Conservation (phyloP, 208 protist genomes). For the Trypanosomatidae sp. region DNA sequence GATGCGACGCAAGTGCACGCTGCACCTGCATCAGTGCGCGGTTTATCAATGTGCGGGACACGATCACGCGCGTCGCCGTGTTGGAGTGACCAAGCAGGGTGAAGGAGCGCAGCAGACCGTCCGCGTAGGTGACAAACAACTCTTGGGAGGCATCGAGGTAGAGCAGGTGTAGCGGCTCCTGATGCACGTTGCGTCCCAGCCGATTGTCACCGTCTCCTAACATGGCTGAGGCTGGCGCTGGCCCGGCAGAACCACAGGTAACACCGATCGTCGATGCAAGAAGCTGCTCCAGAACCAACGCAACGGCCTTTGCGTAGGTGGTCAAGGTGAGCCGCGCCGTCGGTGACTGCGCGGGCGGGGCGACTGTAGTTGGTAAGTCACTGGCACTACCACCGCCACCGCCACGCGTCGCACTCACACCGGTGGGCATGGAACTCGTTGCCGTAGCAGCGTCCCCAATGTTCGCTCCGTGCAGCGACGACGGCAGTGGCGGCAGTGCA, state of each 20-base stretch:
- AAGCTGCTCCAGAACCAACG: conserved; percentile 53
- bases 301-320: conserved; percentile 44
- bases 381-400: not conserved
- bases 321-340: conserved; percentile 11
- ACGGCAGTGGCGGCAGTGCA: conserved; percentile 1
- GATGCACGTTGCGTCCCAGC: conserved; percentile 35
- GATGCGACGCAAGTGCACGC: conserved; percentile 1
- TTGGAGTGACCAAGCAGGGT: conserved; percentile 51
- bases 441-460: not conserved
- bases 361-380: not conserved
- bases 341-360: not conserved
- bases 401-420: not conserved
- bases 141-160: conserved; percentile 60
- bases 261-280: conserved; percentile 20
- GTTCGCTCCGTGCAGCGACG: not conserved
- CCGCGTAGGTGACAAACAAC: conserved; percentile 68
- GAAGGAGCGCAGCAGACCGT: conserved; percentile 73
- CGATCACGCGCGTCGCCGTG: conserved; percentile 57
- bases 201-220: conserved; percentile 2
- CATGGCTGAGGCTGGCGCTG: not conserved
- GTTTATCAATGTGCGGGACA: conserved; percentile 67
- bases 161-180: conserved; percentile 56
- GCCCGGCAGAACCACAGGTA: not conserved
- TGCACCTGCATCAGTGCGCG: conserved; percentile 21
- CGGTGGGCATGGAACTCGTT: not conserved